phyloP scores from a whole-genome alignment of 75 land plant species.

The Picea sitchensis region DNA sequence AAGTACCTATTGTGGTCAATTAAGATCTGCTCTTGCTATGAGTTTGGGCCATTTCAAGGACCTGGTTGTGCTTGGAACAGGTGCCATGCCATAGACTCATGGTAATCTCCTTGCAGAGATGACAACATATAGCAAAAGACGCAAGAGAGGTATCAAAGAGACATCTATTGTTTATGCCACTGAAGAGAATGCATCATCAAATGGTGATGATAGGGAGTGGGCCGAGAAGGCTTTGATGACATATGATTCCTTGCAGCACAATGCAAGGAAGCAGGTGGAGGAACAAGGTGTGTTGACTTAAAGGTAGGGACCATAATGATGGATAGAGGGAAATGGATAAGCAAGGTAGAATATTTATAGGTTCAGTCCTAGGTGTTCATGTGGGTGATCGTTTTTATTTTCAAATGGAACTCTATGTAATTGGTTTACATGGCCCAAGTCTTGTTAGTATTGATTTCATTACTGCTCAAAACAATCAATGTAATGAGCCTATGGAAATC shows the following conservation, averaged over 20 bases:
- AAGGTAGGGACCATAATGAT: conserved; percentile 9
- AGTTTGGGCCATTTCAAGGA: no score
- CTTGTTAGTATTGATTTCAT: conserved; percentile 17
- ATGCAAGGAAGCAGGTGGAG: background rate
- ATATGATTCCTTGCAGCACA: conserved; percentile 19
- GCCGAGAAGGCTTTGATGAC: conserved; percentile 7
- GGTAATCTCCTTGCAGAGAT: no score
- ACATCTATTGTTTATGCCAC: background rate
- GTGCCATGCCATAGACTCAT: no score
- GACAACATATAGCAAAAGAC: background rate
- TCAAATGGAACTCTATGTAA: conserved; percentile 10
- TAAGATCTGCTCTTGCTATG: no score
- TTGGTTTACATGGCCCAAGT: conserved; percentile 15
- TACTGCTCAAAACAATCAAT: background rate
- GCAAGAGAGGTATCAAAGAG: background rate
- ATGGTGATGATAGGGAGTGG: conserved; percentile 7
- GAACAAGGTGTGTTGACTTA: background rate
- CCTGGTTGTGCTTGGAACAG: no score
- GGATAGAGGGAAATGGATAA: conserved; percentile 2
- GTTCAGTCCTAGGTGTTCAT: conserved; percentile 19
- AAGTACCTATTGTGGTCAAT: no score
- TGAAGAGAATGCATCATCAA: background rate
- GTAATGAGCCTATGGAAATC: conserved; percentile 8
- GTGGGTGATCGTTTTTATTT: conserved; percentile 26
- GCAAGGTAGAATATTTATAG: conserved; percentile 7